These are phyloP conservation scores for Aureobasidium uvarum DNA, from an alignment of 2,329 filamentous ascomycete genomes.

Conservation along the genomic window DNA sequence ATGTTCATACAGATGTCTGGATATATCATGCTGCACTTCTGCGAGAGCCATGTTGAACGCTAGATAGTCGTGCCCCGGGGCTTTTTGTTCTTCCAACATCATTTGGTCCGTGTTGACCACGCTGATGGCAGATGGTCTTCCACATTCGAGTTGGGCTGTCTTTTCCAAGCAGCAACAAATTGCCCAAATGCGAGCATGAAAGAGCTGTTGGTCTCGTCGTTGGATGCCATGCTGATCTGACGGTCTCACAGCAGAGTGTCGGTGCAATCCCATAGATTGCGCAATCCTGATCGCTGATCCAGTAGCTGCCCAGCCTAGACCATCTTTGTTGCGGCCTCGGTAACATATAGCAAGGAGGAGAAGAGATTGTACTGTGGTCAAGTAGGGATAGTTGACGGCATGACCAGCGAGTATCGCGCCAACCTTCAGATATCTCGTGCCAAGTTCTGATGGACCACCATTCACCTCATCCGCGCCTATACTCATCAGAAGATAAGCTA, in stretches of 20 bases:
- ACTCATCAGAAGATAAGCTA: constrained; percentile 21
- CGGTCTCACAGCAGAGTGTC: background rate
- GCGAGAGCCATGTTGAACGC: constrained; percentile 22
- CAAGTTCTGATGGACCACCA: background rate
- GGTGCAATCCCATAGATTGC: constrained; percentile 22
- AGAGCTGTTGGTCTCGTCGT: constrained; percentile 9
- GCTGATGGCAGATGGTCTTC: constrained; percentile 16
- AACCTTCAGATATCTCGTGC: constrained; percentile 5
- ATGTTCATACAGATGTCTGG: constrained; percentile 21
- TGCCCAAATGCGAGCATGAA: constrained; percentile 21
- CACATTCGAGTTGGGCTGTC: constrained; percentile 13
- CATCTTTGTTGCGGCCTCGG: constrained; percentile 15
- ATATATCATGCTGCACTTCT: constrained; percentile 23
- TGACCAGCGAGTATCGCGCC: constrained; percentile 15
- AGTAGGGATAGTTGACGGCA: constrained; percentile 20
- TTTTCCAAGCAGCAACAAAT: constrained; percentile 21
- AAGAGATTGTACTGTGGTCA: constrained; percentile 16
- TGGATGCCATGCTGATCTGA: constrained; percentile 22
- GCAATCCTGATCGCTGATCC: constrained; percentile 17
- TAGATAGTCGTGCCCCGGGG: constrained; percentile 15
- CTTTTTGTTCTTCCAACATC: constrained; percentile 9
- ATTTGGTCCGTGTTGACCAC: constrained; percentile 23
- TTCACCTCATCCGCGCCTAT: constrained; percentile 15
- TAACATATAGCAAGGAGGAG: constrained; percentile 20
- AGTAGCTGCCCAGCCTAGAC: constrained; percentile 7